Conservation (phyloP, 805 yeast genomes). For the Clavispora phyllophila region DNA sequence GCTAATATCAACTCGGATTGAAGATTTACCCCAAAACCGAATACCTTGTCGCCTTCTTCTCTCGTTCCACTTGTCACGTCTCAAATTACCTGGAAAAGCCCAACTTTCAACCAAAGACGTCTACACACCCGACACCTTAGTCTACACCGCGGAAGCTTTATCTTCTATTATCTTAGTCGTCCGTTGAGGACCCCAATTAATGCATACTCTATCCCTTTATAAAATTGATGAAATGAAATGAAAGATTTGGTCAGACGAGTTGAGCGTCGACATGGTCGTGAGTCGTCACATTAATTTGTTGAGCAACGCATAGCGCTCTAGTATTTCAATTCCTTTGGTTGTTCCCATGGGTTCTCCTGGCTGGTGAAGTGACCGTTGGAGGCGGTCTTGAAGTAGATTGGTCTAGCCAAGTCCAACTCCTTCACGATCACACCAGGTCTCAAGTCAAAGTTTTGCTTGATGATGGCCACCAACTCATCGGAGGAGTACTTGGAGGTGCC, state of each 20-base stretch:
- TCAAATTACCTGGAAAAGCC: too few species aligned
- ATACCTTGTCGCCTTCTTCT: too few species aligned
- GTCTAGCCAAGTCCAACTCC: slow-evolving; percentile 96
- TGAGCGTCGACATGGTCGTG: slow-evolving; percentile 38
- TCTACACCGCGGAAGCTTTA: slow-evolving; percentile 1
- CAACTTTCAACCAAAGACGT: too few species aligned
- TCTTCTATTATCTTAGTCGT: slow-evolving; percentile 23
- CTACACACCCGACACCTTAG: too few species aligned
- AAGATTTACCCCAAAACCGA: too few species aligned
- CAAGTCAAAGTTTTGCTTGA: slow-evolving; percentile 92
- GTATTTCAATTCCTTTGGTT: slow-evolving; percentile 74
- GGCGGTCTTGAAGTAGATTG: slow-evolving; percentile 98
- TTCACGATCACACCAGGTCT: slow-evolving; percentile 99
- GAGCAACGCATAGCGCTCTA: slow-evolving; percentile 24
- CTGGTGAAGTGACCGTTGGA: slow-evolving; percentile 99
- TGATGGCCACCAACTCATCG: slow-evolving; percentile 84
- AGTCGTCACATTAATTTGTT: slow-evolving; percentile 39
- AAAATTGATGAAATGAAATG: slow-evolving; percentile 18
- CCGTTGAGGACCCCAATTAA: slow-evolving; percentile 48
- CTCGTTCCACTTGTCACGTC: too few species aligned
- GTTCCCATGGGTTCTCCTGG: slow-evolving; percentile 98
- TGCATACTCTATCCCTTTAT: slow-evolving; percentile 37
- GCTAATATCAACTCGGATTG: too few species aligned
- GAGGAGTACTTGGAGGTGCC: slow-evolving; percentile 93
- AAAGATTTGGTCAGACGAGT: slow-evolving; percentile 35